Evolutionary conservation across 768 basidiomycete genomes (phyloP).

Genomic region (Pulveroboletus sp.): DNA sequence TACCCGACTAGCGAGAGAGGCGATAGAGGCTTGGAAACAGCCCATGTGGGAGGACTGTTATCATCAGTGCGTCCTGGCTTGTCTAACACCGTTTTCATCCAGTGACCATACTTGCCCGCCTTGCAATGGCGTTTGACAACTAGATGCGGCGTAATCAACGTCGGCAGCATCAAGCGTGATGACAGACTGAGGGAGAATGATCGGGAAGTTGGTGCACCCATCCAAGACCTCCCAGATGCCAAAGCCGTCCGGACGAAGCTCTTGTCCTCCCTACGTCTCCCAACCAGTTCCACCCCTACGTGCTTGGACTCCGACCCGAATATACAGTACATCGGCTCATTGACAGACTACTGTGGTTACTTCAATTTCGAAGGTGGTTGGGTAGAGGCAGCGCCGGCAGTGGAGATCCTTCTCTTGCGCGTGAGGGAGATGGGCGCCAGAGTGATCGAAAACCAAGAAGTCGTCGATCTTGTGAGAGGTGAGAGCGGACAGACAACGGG

Average conservation of each 20-base stretch:
- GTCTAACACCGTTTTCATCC: neutral
- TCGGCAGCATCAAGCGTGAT: slow-evolving; percentile 37
- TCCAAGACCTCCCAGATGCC: slow-evolving; percentile 29
- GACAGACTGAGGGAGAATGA: slow-evolving; percentile 62
- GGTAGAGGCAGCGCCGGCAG: slow-evolving; percentile 71
- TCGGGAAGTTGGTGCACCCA: slow-evolving; percentile 46
- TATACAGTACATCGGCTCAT: slow-evolving; percentile 10
- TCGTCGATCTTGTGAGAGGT: slow-evolving; percentile 42
- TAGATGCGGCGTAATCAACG: slow-evolving; percentile 27
- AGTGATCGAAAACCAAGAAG: slow-evolving; percentile 54
- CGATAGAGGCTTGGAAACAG: slow-evolving; percentile 73
- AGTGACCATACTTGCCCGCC: neutral
- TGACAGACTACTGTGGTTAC: slow-evolving; percentile 45
- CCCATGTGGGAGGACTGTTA: slow-evolving; percentile 68
- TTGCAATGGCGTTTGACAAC: neutral
- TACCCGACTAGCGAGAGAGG: slow-evolving; percentile 65
- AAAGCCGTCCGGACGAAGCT: slow-evolving; percentile 16
- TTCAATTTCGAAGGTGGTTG: slow-evolving; percentile 79
- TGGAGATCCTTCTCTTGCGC: slow-evolving; percentile 48
- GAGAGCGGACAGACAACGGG: slow-evolving; percentile 44
- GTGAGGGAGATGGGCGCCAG: slow-evolving; percentile 58
- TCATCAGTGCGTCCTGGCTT: slow-evolving; percentile 63
- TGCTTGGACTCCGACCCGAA: neutral
- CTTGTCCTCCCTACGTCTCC: slow-evolving; percentile 5
- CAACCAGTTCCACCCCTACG: too few relatives aligned